Base-by-base conservation (phyloP, 2,329 filamentous ascomycete genomes). In the Emericellopsis atlantica region DNA sequence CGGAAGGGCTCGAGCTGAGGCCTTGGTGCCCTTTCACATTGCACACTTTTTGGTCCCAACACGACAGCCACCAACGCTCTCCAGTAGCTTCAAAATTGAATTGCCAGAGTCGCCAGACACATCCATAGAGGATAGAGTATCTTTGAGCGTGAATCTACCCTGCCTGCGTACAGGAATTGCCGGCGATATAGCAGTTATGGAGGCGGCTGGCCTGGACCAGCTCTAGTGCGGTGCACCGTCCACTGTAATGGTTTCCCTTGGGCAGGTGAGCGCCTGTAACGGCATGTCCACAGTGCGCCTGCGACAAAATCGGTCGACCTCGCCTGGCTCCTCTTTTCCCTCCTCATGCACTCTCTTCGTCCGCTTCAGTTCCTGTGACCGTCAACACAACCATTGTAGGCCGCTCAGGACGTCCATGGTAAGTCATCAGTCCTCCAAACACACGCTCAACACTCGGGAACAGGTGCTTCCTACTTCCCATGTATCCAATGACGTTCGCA, bases 321-420 rank as follows among this genome's bases (percentile, higher is more conserved):
- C 61, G 54, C 53, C 52, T 34, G 51, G 53, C 57, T 64, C 61
- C 61, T 64, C 61, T 64, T 64, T 64, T 64, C 61, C 60, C 60
- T 57, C 56, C 53, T 54, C 59, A 54, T 53, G 52, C 57, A 53
- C 51, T 52, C 53, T 53, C 47, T 48, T 53, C 52, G 48, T 54
- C 61, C 60, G 57, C 55, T 53, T 56, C 58, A 55, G 51, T 52
- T 56, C 52, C 51, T 51, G 54, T 53, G 45, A 49, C 52, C 51
- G 48, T 54, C 57, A 51, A 52, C 56, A 52, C 54, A 55, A 51
- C 51, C 57, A 51, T 10, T 48, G 39, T 54, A 56, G 51, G 44
- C 50, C 50, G 48, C 50, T 57, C 50, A 45, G 45, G 53, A 48
- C 51, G 46, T 53, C 53, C 54, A 54, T 57, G 53, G 61, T 65